Evolutionary conservation across 257 asterid genomes (phyloP).

Genomic region (Scutellaria minor): DNA sequence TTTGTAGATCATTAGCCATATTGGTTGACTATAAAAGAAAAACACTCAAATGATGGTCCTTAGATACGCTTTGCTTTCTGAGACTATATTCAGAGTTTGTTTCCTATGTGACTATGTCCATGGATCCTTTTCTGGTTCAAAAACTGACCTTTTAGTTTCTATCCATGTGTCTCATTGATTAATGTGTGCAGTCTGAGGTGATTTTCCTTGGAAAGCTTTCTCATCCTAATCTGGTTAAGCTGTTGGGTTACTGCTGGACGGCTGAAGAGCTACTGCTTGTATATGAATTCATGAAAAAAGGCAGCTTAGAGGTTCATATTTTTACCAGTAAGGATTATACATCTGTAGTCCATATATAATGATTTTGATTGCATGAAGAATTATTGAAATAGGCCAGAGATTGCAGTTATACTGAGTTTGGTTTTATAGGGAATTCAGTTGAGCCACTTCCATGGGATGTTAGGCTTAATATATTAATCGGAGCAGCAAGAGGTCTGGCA

Average conservation of each 20-base stretch:
- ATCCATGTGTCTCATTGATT: neutral
- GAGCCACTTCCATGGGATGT: slow-evolving; percentile 46
- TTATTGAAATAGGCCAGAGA: too few relatives aligned
- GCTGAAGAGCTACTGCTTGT: slow-evolving; percentile 40
- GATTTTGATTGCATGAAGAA: too few relatives aligned
- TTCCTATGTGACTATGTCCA: too few relatives aligned
- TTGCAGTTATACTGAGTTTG: slow-evolving; percentile 12
- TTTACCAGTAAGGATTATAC: slow-evolving; percentile 19
- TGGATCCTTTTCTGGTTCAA: too few relatives aligned
- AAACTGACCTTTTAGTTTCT: too few relatives aligned
- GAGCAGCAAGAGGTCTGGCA: slow-evolving; percentile 53
- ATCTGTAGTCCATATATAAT: neutral
- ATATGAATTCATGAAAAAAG: slow-evolving; percentile 44
- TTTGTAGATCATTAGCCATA: too few relatives aligned
- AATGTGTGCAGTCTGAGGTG: slow-evolving; percentile 47
- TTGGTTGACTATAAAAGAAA: too few relatives aligned
- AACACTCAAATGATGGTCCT: too few relatives aligned
- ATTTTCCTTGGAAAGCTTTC: slow-evolving; percentile 49
- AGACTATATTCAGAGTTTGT: too few relatives aligned
- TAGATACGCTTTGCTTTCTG: too few relatives aligned
- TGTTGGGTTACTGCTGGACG: slow-evolving; percentile 50
- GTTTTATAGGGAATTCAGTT: slow-evolving; percentile 32
- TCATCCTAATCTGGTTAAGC: slow-evolving; percentile 56
- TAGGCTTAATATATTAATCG: slow-evolving; percentile 49
- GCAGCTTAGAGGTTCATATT: slow-evolving; percentile 47